Base-by-base conservation (phyloP, 2,329 filamentous ascomycete genomes). In the Aspergillus sp. region DNA sequence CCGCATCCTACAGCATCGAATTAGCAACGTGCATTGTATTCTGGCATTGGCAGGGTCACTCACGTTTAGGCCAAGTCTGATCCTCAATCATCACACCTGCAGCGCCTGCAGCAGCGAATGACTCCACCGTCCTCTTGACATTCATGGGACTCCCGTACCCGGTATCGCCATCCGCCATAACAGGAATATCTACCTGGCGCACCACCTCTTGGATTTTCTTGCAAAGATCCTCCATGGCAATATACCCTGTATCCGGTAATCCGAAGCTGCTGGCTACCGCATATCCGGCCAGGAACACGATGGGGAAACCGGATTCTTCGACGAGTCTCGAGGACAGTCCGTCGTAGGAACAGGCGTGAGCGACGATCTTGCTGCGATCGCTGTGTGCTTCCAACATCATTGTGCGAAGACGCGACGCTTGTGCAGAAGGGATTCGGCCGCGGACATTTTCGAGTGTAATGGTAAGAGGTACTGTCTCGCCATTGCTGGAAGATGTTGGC, bases 131-230 rank as follows among this genome's bases (percentile, higher is more conserved):
- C n/a, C 78, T 62, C 41, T 71, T 71, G 1, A 81, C 78, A 48
- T 80, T 81, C 75, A 80, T 76, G 3, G 78, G 75, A 41, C 76
- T 73, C 5, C 79, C 79, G 50, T 81, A 81, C 2, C 79, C 79
- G 0, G 78, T 81, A 57, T 81, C 78, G 0, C 77, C 78, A 61
- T 81, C 79, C 0, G 71, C 78, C 61, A 81, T 68, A 20, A 81
- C 64, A 0, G 78, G 80, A 0, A 80, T 55, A 1, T 50, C 71
- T 0, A 74, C 72, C 39, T 72, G 71, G 2, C 77, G 69, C 2
- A 68, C 66, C 0, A 68, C 68, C 56, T 81, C 78, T 52, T 79
- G 75, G 45, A 81, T 76, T 62, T 78, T 79, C 12, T 71, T 68
- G 45, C 73, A 77, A 66, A 81, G 74, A 57, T 81, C 79, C 9